Base-by-base conservation (phyloP, 495 filamentous ascomycete genomes). In the Aspergillus baeticus region DNA sequence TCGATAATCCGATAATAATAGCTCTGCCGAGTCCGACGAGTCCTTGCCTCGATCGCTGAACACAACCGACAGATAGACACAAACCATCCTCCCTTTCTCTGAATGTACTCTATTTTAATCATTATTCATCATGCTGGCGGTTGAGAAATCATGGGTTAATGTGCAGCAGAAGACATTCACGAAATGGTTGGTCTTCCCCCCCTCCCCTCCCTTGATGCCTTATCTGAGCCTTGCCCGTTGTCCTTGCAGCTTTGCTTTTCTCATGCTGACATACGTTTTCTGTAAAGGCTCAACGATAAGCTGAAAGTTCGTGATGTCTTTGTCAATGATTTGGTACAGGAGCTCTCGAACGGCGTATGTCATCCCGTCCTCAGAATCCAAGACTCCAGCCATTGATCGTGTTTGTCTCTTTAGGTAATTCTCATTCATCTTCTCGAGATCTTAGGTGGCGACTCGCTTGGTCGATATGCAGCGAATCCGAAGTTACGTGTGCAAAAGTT, bases 141-240 rank as follows among this genome's bases (percentile, higher is more conserved):
- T 84, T 63, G 84, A 96, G 78, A 89, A 93, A 80, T 87, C 87
- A 75, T 98, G 93, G 93, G 86, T 98, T 66, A 90, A 86, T 65
- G 92, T 96, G 66, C 93, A 98, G 77, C 88, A 97, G 71, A 98
- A 98, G 83, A 98, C 94, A n/a, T 98, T 98, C 71, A 96, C 92
- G 17, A 98, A 98, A 86, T 98, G 94, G 90, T 91, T 65, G 50
- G 80, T 67, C 41, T 44, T 26, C 14, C 21, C 44, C 21, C 42
- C 39, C 23, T 23, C 21, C 44, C 23, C 29, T 17, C 41, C 41
- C 43, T 33, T 36, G 33, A 35, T 36, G 10, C 44, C 46, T 18
- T 14, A 10, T 41, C 23, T 42, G 31, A 6, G n/a, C 33, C 42
- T 41, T 22, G 14, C 11, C 47, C 3, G 15, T 38, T 38, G 36